Conservation (phyloP, 495 filamentous ascomycete genomes). For the Viridothelium virens region DNA sequence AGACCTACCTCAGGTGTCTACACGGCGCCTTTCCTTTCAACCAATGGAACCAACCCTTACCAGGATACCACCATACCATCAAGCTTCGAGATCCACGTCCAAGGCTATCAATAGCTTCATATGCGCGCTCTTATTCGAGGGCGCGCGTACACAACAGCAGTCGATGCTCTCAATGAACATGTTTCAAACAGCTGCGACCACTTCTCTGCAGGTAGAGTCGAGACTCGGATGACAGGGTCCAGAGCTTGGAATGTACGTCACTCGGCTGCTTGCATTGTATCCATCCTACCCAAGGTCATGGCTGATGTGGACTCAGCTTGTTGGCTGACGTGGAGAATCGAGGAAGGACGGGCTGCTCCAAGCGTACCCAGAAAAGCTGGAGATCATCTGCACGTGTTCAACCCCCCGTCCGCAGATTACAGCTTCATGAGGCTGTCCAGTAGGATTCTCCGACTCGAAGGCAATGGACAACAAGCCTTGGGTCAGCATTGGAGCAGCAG, state of each 20-base stretch:
- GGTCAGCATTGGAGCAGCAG: background rate
- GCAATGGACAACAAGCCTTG: background rate
- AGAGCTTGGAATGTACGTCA: background rate
- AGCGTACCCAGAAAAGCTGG: background rate
- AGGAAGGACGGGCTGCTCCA: background rate
- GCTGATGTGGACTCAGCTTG: background rate
- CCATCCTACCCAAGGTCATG: background rate
- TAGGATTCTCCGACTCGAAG: background rate
- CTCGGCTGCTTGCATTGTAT: background rate
- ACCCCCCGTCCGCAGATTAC: background rate
- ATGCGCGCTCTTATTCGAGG: background rate
- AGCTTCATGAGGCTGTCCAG: background rate
- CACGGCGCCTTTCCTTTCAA: background rate
- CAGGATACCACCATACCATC: background rate
- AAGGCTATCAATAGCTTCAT: background rate
- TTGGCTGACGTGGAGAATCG: background rate
- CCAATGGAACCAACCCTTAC: background rate
- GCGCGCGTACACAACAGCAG: background rate
- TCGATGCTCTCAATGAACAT: background rate
- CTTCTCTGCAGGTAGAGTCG: background rate
- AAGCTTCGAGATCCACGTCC: background rate
- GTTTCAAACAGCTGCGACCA: background rate
- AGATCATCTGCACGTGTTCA: background rate
- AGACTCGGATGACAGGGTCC: background rate
- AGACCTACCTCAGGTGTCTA: background rate